Evolutionary conservation across 2,329 filamentous ascomycete species (phyloP).

Genomic region (Diaporthe batatas): DNA sequence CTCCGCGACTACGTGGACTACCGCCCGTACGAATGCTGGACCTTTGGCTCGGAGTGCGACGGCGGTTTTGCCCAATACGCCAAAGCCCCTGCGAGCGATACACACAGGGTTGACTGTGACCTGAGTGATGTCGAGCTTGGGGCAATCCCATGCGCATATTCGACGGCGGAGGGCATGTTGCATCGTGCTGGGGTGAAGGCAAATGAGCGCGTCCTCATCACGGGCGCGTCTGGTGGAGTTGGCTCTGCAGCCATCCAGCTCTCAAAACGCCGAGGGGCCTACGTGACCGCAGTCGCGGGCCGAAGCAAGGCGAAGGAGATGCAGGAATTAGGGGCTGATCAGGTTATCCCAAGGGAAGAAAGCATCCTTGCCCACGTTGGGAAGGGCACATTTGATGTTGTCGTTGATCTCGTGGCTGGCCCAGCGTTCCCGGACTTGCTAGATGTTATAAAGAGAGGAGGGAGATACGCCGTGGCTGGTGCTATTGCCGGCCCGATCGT

Average conservation of each 20-base stretch:
- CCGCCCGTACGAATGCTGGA: not conserved
- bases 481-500: not conserved
- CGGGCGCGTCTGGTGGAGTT: not conserved
- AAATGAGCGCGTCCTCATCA: not conserved
- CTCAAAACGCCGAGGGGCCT: not conserved
- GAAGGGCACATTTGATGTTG: not conserved
- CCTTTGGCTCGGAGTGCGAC: conserved; percentile 2
- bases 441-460: conserved; percentile 2
- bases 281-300: not conserved
- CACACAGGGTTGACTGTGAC: not conserved
- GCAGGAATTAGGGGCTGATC: not conserved
- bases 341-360: not conserved
- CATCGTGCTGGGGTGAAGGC: conserved; percentile 1
- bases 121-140: conserved; percentile 4
- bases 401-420: conserved; percentile 2
- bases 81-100: not conserved
- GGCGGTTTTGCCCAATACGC: conserved; percentile 1
- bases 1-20: conserved; percentile 1
- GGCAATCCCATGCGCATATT: not conserved
- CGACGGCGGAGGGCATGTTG: not conserved
- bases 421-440: not conserved
- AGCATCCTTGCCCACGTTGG: not conserved
- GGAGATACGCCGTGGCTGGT: conserved; percentile 1
- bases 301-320: not conserved
- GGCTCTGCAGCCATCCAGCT: not conserved